Conservation (phyloP, 805 yeast genomes). For the Yarrowia sp. region DNA sequence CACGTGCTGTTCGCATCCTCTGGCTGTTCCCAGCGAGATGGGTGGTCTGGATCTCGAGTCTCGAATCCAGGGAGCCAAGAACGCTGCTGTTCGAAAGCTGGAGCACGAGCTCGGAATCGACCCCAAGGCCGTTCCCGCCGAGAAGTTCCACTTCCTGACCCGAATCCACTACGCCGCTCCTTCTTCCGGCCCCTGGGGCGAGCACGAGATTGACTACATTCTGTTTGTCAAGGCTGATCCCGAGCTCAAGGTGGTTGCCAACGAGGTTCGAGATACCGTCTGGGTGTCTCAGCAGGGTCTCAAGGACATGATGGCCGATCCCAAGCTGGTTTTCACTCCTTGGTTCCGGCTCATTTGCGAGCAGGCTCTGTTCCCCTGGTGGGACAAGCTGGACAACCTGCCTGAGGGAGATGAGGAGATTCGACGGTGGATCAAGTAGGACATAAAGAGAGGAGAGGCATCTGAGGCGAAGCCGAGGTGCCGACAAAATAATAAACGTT, state of each 20-base stretch:
- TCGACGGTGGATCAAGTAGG: slow-evolving; percentile 7
- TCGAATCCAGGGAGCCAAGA: slow-evolving; percentile 73
- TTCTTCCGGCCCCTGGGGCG: slow-evolving; percentile 84
- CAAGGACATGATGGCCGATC: slow-evolving; percentile 70
- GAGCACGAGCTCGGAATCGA: slow-evolving; percentile 90
- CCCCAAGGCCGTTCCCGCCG: slow-evolving; percentile 48
- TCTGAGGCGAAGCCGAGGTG: neutral
- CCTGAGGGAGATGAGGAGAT: slow-evolving; percentile 24
- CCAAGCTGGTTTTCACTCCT: slow-evolving; percentile 77
- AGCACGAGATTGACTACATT: slow-evolving; percentile 95
- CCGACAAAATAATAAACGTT: no score
- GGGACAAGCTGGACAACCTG: slow-evolving; percentile 63
- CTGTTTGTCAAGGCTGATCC: slow-evolving; percentile 64
- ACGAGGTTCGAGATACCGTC: slow-evolving; percentile 78
- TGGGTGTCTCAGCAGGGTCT: slow-evolving; percentile 71
- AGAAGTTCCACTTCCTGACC: slow-evolving; percentile 75
- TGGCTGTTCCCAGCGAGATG: slow-evolving; percentile 76
- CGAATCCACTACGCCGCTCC: slow-evolving; percentile 93
- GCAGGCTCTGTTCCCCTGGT: slow-evolving; percentile 87
- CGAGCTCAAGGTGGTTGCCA: slow-evolving; percentile 53
- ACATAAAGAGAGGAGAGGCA: neutral
- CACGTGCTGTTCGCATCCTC: slow-evolving; percentile 97
- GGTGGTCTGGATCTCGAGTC: slow-evolving; percentile 54
- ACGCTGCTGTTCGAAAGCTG: slow-evolving; percentile 88
- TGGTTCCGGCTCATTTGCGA: slow-evolving; percentile 98